These are phyloP conservation scores for Paraphoma sp. DNA, from an alignment of 2,329 filamentous ascomycete species.

Conservation along the genomic window DNA sequence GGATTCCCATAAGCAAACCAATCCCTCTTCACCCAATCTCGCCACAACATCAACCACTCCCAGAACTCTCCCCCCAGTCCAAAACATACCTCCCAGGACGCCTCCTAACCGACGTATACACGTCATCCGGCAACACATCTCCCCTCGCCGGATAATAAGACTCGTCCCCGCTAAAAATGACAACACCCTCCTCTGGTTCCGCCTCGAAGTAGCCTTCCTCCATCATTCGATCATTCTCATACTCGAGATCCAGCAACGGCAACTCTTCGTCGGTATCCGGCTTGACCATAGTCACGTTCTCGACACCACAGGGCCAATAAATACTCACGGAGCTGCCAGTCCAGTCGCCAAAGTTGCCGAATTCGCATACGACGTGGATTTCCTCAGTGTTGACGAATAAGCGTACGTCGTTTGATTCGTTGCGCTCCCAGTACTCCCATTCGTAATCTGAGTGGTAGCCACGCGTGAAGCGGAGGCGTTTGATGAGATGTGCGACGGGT, in stretches of 20 bases:
- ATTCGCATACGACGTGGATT: not conserved
- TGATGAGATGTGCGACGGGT: not conserved
- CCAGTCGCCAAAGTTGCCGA: not conserved
- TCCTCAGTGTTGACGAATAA: not conserved
- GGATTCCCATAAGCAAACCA: too few relatives aligned
- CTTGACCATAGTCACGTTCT: not conserved
- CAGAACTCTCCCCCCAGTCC: too few relatives aligned
- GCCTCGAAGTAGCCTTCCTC: not conserved
- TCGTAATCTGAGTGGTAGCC: not conserved
- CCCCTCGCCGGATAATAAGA: too few relatives aligned
- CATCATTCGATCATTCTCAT: not conserved
- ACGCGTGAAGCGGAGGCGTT: not conserved
- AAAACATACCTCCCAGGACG: too few relatives aligned
- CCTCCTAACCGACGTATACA: too few relatives aligned
- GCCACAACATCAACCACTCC: too few relatives aligned
- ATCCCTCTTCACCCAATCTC: too few relatives aligned
- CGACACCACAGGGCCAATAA: not conserved
- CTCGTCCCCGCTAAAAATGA: too few relatives aligned
- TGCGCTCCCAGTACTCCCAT: not conserved
- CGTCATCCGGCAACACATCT: too few relatives aligned
- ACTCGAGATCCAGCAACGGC: not conserved
- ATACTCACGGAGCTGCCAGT: not conserved
- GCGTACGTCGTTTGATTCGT: not conserved
- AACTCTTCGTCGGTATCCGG: not conserved
- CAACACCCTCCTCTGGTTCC: too few relatives aligned